Percentiles rank a stretch among this genome's conserved stretches.
Conservation (phyloP, 495 filamentous ascomycete genomes). For the Extremus antarcticus region DNA sequence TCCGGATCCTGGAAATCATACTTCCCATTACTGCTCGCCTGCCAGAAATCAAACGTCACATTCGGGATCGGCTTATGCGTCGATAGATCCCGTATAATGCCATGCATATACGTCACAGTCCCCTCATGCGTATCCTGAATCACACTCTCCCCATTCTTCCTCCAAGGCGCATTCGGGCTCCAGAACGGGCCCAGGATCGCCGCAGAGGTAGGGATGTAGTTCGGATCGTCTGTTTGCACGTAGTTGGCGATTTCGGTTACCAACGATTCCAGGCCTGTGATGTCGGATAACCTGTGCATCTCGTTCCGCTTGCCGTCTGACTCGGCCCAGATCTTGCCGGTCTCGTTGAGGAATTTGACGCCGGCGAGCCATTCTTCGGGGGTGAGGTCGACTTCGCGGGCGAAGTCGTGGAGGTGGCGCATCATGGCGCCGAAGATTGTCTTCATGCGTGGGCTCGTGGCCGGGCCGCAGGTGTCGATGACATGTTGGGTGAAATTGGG, state of each 20-base stretch:
- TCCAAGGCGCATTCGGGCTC: conserved; percentile 73
- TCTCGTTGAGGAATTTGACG: conserved; percentile 46
- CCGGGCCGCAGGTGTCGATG: conserved; percentile 65
- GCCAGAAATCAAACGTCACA: conserved; percentile 78
- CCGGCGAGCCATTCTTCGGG: conserved; percentile 71
- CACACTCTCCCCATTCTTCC: conserved; percentile 56
- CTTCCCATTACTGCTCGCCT: conserved; percentile 70
- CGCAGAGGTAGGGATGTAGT: conserved; percentile 62
- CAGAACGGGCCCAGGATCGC: conserved; percentile 83
- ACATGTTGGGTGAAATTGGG: conserved; percentile 67
- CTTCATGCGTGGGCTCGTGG: conserved; percentile 55
- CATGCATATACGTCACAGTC: conserved; percentile 63
- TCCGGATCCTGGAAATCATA: conserved; percentile 85
- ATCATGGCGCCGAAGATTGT: conserved; percentile 55
- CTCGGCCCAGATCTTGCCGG: conserved; percentile 38
- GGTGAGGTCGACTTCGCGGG: conserved; percentile 70
- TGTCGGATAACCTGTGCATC: conserved; percentile 64
- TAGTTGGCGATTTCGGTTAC: conserved; percentile 82
- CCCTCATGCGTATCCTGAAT: conserved; percentile 58
- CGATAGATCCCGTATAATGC: conserved; percentile 57
- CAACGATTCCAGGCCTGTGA: conserved; percentile 73
- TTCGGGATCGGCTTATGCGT: conserved; percentile 58
- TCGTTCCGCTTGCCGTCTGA: conserved; percentile 57
- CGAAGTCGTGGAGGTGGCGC: conserved; percentile 71
- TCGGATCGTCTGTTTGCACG: conserved; percentile 52